Base-by-base conservation (phyloP, 495 filamentous ascomycete genomes). In the Xylaria curta region DNA sequence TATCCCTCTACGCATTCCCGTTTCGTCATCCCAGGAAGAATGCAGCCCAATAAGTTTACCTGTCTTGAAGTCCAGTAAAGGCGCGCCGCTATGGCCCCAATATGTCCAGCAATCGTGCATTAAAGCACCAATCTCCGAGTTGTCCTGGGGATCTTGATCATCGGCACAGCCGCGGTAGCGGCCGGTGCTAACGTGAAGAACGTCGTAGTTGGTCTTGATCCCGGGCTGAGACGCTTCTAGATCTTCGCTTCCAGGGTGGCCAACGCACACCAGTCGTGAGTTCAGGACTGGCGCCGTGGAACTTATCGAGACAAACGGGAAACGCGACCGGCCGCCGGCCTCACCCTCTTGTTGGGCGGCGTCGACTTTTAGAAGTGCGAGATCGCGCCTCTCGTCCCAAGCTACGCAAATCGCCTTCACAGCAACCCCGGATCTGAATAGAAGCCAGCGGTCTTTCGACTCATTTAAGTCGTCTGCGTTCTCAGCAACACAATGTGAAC, bases 61-160 rank as follows among this genome's bases (percentile, higher is more conserved):
- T 1, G 74, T 74, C 58, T 70, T 70, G 40, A 56, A 49, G 3
- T 80, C 74, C 9, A 85, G 38, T 26, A 87, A 69, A 36, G 83
- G 84, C 12, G 84, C 83, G 1, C 85, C 85, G 12, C 80, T 84
- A 72, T 86, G 84, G 19, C 84, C 85, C 85, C 85, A 88, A 73
- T 86, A 87, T n/a, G 85, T 87, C 85, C 84, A 87, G 59, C 83
- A 85, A 73, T 85, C 78, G 72, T 86, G 85, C 81, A 79, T 83
- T 68, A 86, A 72, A 10, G 81, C 80, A 1, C 85, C 85, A 56
- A 85, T 88, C 56, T 87, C 84, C 0, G 75, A 79, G 68, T 87
- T 87, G 56, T 86, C 81, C 49, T 84, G 77, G 33, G 76, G 64
- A 69, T 87, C 81, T 40, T 80, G 77, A 21, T 73, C 81, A 13